Conservation (phyloP, 2,329 filamentous ascomycete species). For the Phaeosphaeriaceae sp. region DNA sequence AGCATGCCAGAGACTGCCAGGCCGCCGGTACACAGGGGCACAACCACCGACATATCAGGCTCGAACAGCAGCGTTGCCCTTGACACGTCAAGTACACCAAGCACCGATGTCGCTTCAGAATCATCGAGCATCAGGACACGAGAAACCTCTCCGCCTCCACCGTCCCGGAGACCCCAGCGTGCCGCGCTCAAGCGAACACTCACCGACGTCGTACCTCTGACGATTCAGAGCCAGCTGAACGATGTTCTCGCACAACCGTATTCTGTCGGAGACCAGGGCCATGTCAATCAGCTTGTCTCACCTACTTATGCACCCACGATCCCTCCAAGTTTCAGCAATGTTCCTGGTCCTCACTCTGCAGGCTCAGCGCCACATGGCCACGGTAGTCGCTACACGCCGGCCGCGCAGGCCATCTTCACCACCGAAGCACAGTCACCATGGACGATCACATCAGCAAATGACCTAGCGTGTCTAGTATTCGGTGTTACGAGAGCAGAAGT, state of each 20-base stretch:
- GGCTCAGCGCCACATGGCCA: slow-evolving; percentile 73
- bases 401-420: slow-evolving; percentile 95
- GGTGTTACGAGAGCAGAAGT: slow-evolving; percentile 98
- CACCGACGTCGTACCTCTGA: slow-evolving; percentile 79
- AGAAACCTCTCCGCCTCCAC: slow-evolving; percentile 25
- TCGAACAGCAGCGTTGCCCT: slow-evolving; percentile 6
- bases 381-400: slow-evolving; percentile 86
- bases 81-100: slow-evolving; percentile 15
- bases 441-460: slow-evolving; percentile 96
- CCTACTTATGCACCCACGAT: slow-evolving; percentile 54
- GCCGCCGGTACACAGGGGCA: slow-evolving; percentile 23
- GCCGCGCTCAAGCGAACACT: slow-evolving; percentile 82
- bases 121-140: slow-evolving; percentile 24
- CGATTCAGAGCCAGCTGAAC: slow-evolving; percentile 81
- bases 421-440: slow-evolving; percentile 90
- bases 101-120: slow-evolving; percentile 32
- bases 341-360: slow-evolving; percentile 42
- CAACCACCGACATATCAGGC: slow-evolving; percentile 13
- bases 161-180: slow-evolving; percentile 49
- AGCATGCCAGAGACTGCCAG: slow-evolving; percentile 38
- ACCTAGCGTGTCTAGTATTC: slow-evolving; percentile 95
- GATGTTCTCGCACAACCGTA: slow-evolving; percentile 88
- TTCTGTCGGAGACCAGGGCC: slow-evolving; percentile 59
- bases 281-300: slow-evolving; percentile 54
- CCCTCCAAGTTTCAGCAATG: slow-evolving; percentile 39